A percentile compares a stretch with the other conserved stretches of the same genome.
These are phyloP conservation scores for Graphiopsis chlorocephala DNA, from an alignment of 2,329 filamentous ascomycete genomes.

Conservation along the genomic window DNA sequence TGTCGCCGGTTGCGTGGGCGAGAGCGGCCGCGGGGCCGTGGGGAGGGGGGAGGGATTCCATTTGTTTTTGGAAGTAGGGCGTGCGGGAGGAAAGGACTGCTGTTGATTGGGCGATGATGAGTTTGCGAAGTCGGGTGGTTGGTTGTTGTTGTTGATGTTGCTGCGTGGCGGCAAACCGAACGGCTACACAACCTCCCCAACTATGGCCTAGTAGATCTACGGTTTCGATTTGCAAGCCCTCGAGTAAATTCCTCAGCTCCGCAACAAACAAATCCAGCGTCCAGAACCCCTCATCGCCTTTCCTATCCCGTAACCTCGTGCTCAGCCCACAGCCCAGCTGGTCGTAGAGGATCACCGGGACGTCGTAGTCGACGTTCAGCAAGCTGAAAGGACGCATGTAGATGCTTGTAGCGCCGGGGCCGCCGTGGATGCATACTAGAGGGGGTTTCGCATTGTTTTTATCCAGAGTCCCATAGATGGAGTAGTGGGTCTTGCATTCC, in stretches of 20 bases:
- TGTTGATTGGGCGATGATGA: background rate
- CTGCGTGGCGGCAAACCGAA: conserved; percentile 37
- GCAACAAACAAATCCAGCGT: conserved; percentile 42
- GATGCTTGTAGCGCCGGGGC: conserved; percentile 44
- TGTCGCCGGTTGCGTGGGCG: background rate
- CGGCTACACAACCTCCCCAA: conserved; percentile 55
- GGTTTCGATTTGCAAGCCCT: conserved; percentile 47
- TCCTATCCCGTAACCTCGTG: conserved; percentile 48
- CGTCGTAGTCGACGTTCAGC: conserved; percentile 32
- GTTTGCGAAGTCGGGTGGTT: background rate
- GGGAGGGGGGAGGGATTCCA: background rate
- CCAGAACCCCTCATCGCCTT: conserved; percentile 49
- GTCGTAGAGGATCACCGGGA: conserved; percentile 54
- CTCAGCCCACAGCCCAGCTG: conserved; percentile 52
- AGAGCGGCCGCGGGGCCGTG: background rate
- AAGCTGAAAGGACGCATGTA: conserved; percentile 41
- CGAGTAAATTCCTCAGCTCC: conserved; percentile 34
- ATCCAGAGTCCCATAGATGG: conserved; percentile 38
- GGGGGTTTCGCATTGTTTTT: conserved; percentile 21
- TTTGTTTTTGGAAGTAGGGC: background rate
- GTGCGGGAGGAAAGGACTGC: background rate
- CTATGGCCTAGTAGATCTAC: conserved; percentile 51
- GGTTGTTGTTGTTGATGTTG: background rate
- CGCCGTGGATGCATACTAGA: conserved; percentile 45
- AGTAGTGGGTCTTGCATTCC: conserved; percentile 41